Conservation (phyloP, 495 filamentous ascomycete genomes). For the Xylaria palmicola region DNA sequence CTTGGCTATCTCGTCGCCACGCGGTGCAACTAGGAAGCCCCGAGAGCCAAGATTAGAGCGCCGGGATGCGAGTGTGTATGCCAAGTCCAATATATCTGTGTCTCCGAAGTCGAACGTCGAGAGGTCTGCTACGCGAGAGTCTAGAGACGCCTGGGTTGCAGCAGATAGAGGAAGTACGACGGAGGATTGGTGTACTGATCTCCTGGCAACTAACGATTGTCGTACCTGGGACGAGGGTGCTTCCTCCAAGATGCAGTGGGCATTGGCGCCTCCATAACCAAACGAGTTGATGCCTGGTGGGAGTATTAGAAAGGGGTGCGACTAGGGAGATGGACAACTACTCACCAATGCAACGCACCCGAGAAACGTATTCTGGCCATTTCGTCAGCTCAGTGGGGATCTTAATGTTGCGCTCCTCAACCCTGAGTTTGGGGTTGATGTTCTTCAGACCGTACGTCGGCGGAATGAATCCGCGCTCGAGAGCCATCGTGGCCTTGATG, state of each 20-base stretch:
- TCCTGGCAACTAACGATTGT: background rate
- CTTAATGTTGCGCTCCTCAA: background rate
- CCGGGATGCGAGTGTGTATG: constrained; percentile 35
- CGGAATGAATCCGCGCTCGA: constrained; percentile 49
- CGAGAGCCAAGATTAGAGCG: constrained; percentile 26
- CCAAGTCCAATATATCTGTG: constrained; percentile 30
- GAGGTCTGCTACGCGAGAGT: constrained; percentile 30
- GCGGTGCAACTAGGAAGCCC: constrained; percentile 28
- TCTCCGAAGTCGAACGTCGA: constrained; percentile 21
- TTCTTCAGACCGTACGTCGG: constrained; percentile 47
- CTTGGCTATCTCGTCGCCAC: constrained; percentile 2
- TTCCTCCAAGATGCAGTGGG: constrained; percentile 45
- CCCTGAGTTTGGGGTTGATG: constrained; percentile 37
- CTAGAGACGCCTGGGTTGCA: constrained; percentile 30
- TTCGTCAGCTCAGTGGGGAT: background rate
- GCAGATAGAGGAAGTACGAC: constrained; percentile 19
- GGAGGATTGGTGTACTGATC: background rate
- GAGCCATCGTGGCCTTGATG: constrained; percentile 54
- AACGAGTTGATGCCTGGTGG: constrained; percentile 42
- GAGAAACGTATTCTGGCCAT: background rate
- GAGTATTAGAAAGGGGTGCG: too few species aligned
- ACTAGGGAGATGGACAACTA: too few species aligned
- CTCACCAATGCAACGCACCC: constrained; percentile 20
- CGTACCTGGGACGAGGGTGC: constrained; percentile 24
- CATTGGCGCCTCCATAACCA: constrained; percentile 50